Evolutionary conservation across 306 rosid species (phyloP), one percentile per base, ranked within the genome.

Genomic region (Gastrolobium villosum): DNA sequence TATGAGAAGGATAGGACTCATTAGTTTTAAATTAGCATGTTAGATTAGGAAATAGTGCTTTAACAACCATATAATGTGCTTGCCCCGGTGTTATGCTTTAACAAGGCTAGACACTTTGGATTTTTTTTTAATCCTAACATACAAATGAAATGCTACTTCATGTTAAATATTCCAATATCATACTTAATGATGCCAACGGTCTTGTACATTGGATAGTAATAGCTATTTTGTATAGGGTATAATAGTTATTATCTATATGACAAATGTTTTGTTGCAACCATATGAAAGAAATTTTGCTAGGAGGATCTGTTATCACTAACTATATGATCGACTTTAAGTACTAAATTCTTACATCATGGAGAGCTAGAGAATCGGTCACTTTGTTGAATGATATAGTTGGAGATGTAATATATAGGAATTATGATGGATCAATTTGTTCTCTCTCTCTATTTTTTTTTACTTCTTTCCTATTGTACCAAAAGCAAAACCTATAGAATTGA

Each of bases 221-320:
- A n/a, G n/a, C n/a, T n/a, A 35, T 31, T 54, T 69, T 2, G 8
- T 69, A 68, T 82, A 95, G 99, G 98, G 78, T 95, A 91, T 68
- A 92, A 95, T 76, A 91, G 92, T 87, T 92, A 95, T 73, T 79
- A n/a, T n/a, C n/a, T 95, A 88, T 95, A 95, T 74, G 94, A 94
- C 74, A 95, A 87, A 86, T 95, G 99, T 85, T 92, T 95, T 79
- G 90, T 97, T 28, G 88, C 99, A 43, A 92, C 94, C 48, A 87
- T 95, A 80, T 95, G 98, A 97, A 81, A 91, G 82, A 92, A 89
- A 54, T 68, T 95, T 64, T 95, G 94, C 82, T 59, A 87, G 76
- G 99, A 92, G 10, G 98, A 92, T 85, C 98, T 98, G 3, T 64
- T 95, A n/a, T 92, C 98, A 34, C 72, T 87, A 59, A 44, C 74